phyloP scores from a whole-genome alignment of 495 filamentous ascomycete species.

The Xylaria bambusicola region DNA sequence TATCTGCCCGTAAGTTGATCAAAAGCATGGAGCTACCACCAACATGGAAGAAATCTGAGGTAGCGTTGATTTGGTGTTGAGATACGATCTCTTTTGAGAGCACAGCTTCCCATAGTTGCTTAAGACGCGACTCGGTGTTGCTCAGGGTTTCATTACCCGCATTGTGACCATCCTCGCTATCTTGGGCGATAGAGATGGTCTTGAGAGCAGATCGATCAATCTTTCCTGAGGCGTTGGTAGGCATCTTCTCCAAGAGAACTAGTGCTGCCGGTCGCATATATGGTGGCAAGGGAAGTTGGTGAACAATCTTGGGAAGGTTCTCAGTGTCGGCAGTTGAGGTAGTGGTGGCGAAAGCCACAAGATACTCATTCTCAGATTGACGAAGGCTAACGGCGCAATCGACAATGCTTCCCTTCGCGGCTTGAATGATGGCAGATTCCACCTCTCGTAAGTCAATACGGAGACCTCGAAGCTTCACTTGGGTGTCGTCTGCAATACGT shows the following conservation, averaged over 20 bases:
- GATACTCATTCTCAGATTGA: background rate
- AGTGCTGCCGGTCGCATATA: slow-evolving; percentile 13
- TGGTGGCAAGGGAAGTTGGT: slow-evolving; percentile 9
- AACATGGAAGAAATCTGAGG: slow-evolving; percentile 41
- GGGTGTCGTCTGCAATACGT: slow-evolving; percentile 40
- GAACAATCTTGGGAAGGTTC: background rate
- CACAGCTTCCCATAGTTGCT: slow-evolving; percentile 30
- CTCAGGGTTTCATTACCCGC: slow-evolving; percentile 7
- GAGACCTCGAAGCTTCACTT: slow-evolving; percentile 43
- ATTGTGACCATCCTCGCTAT: background rate
- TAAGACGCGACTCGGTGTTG: slow-evolving; percentile 25
- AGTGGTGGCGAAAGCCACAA: background rate
- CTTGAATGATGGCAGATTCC: slow-evolving; percentile 32
- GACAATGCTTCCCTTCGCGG: background rate
- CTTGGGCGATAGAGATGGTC: background rate
- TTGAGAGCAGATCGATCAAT: slow-evolving; percentile 1
- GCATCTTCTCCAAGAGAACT: background rate
- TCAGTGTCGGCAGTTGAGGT: background rate
- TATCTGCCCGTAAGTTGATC: slow-evolving; percentile 28
- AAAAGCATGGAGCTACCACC: slow-evolving; percentile 42
- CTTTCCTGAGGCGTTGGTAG: background rate
- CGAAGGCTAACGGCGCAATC: background rate
- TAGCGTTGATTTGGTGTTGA: slow-evolving; percentile 23
- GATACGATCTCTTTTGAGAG: slow-evolving; percentile 14
- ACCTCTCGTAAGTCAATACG: slow-evolving; percentile 43